These are phyloP conservation scores for Parietichytrium sp. DNA, from an alignment of 108 stramenopile species.

Conservation along the genomic window DNA sequence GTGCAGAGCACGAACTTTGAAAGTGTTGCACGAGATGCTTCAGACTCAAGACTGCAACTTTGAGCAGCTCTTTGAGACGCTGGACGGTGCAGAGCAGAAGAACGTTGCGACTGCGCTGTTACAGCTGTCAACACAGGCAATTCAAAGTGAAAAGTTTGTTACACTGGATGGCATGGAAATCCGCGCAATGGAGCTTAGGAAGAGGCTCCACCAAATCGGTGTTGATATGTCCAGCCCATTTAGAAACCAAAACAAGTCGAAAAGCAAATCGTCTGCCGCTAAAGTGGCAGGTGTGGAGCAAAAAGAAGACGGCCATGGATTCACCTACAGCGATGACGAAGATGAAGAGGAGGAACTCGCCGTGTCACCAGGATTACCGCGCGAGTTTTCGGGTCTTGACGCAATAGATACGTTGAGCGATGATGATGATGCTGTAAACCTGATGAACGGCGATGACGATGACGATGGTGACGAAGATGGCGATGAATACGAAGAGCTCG, in stretches of 20 bases:
- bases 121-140: background rate
- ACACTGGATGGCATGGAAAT: conserved; percentile 25
- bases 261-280: no score
- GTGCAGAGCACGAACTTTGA: conserved; percentile 11
- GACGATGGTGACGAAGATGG: conserved; percentile 28
- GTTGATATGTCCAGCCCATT: no score
- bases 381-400: no score
- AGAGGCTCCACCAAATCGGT: conserved; percentile 27
- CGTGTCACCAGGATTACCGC: no score
- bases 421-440: conserved; percentile 30
- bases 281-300: no score
- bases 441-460: background rate
- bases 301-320: no score
- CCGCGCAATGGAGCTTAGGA: background rate
- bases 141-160: background rate
- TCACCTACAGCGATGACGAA: no score
- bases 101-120: conserved; percentile 5
- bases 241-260: no score
- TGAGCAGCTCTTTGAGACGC: conserved; percentile 17
- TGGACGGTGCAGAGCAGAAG: background rate
- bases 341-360: no score
- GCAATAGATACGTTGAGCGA: no score
- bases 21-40: background rate
- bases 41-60: conserved; percentile 28
- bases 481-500: background rate